Evolutionary conservation across 23 red algal species (phyloP), one percentile per base, ranked within the genome.

Genomic region (Gracilaria domingensis): DNA sequence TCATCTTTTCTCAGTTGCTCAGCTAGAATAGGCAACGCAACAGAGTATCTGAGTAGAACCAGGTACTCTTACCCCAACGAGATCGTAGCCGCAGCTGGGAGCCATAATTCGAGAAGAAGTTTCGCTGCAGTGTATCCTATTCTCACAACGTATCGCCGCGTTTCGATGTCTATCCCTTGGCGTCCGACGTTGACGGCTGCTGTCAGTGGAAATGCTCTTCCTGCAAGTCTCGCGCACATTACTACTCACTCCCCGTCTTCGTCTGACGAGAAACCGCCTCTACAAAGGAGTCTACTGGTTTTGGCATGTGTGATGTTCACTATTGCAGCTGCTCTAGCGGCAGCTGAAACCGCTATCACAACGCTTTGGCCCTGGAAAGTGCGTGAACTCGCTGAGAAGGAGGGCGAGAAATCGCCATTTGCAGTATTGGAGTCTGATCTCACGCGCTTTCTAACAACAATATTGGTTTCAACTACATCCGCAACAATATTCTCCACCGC

Each of bases 311-410:
- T 92, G 39, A 70, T 95, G 75, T 96, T 96, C 82, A 56, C 91
- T 42, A 38, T 85, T 8, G 87, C 78, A 24, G 86, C 97, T 21
- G 91, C 93, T 12, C 82, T 99, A 51, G 97, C 97, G 5, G 94
- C 97, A 30, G 97, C 97, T 12, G 97, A 99, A 45, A 99, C 97
- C 6, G 97, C 97, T 11, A 96, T 96, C 62, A 99, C 97, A 36
- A 95, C 97, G 20, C 74, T 99, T 0, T 99, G 91, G 85, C 97
- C 97, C 33, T 99, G 97, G 97, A 99, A 99, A 73, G 90, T 99
- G 16, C 85, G 95, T 1, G 95, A 99, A 55, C 91, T 99, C 39
- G 82, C 97, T 21, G 94, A 95, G 40, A 88, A 92, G 28, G 93
- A 96, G 45, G 97, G 97, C 8, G 44, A 51, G 26, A 78, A 74